Conservation (phyloP, 257 asterid species). For the Salvia splendens region DNA sequence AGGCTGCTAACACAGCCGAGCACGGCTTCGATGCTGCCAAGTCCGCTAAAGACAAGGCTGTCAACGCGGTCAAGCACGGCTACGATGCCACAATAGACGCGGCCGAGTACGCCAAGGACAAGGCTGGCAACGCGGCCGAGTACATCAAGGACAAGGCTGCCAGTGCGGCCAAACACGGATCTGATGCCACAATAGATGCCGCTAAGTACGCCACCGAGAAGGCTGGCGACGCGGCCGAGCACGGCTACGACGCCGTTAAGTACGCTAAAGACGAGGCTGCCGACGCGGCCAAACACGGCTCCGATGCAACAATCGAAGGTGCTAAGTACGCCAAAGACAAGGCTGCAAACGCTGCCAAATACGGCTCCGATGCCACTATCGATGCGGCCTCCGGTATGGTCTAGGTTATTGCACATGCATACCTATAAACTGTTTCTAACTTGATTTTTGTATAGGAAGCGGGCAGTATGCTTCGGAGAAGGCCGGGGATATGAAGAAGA, state of each 20-base stretch:
- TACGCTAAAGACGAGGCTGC: conserved; percentile 22
- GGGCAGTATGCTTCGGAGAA: conserved; percentile 25
- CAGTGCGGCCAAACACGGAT: not conserved
- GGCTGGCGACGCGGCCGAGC: conserved; percentile 21
- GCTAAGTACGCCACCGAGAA: conserved; percentile 35
- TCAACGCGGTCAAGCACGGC: conserved; percentile 7
- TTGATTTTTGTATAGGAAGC: conserved; percentile 17
- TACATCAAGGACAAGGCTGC: not conserved
- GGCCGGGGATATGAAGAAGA: not conserved
- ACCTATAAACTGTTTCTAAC: too few species aligned
- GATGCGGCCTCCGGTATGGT: too few species aligned
- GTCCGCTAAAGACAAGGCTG: conserved; percentile 34
- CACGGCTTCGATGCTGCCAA: conserved; percentile 36
- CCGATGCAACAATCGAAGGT: too few species aligned
- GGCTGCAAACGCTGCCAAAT: too few species aligned
- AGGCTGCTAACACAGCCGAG: conserved; percentile 17
- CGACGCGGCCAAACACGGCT: too few species aligned
- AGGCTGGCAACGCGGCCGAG: not conserved
- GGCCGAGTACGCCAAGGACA: conserved; percentile 10
- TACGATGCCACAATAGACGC: not conserved
- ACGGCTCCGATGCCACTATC: too few species aligned
- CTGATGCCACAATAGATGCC: conserved; percentile 11
- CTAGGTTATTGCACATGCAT: too few species aligned
- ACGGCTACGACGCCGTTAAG: not conserved
- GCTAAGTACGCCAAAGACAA: too few species aligned